Evolutionary conservation across 73 alveolate species (phyloP).

Genomic region (Effrenium voratum): DNA sequence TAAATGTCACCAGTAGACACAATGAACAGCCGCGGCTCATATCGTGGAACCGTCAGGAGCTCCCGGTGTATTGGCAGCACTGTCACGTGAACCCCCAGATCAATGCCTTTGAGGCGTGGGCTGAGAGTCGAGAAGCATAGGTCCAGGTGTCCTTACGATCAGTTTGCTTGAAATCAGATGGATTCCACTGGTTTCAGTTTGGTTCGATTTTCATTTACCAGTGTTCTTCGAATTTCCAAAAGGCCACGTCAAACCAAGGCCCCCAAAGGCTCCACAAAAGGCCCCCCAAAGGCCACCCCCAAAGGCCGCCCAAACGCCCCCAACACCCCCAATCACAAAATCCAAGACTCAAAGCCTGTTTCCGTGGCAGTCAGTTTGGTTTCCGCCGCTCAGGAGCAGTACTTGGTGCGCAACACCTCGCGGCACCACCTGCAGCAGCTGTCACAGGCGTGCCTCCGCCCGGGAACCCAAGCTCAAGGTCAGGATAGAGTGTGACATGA

Average conservation of each 20-base stretch:
- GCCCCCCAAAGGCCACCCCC: too few species aligned
- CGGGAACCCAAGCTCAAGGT: too few species aligned
- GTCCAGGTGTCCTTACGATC: background rate
- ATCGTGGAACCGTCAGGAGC: too few species aligned
- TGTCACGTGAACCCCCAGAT: conserved; percentile 81
- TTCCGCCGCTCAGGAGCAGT: conserved; percentile 25
- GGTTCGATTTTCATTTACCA: too few species aligned
- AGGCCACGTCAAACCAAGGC: too few species aligned
- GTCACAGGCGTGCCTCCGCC: conserved; percentile 37
- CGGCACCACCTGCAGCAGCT: conserved; percentile 50
- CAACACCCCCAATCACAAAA: background rate
- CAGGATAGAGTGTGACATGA: too few species aligned
- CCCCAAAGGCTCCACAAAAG: too few species aligned
- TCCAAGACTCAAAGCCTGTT: background rate
- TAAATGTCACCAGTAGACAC: too few species aligned
- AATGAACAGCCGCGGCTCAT: too few species aligned
- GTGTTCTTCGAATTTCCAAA: too few species aligned
- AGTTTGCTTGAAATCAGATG: background rate
- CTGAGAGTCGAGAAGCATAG: background rate
- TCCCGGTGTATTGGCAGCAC: conserved; percentile 91
- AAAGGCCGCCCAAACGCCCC: too few species aligned
- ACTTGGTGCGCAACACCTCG: conserved; percentile 56
- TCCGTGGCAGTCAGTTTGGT: background rate
- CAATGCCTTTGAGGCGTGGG: conserved; percentile 69
- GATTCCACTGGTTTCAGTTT: too few species aligned